A percentile compares a stretch with the other conserved stretches of the same genome.
Evolutionary conservation across 2,329 filamentous ascomycete genomes (phyloP).

Genomic region (Fusarium torreyae): DNA sequence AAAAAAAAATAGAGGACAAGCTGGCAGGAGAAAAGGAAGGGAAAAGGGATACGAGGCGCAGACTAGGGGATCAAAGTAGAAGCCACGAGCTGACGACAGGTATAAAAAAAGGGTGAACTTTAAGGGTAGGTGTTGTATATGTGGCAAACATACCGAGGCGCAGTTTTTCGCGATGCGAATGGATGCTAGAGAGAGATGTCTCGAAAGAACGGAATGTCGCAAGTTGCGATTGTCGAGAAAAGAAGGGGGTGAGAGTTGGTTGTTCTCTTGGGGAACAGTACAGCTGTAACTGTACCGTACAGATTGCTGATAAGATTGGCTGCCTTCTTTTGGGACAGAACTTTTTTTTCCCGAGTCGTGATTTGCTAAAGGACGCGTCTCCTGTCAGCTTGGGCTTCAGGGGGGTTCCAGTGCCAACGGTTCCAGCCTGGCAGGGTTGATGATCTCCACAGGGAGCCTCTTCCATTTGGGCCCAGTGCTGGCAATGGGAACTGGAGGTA

Average conservation of each 20-base stretch:
- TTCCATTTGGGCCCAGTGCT: background rate
- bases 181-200: conserved; percentile 16
- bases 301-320: conserved; percentile 40
- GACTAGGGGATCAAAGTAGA: conserved; percentile 21
- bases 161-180: conserved; percentile 11
- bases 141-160: conserved; percentile 30
- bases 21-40: conserved; percentile 33
- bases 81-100: conserved; percentile 26
- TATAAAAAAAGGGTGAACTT: conserved; percentile 18
- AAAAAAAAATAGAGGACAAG: conserved; percentile 44
- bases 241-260: conserved; percentile 25
- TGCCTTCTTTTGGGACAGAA: conserved; percentile 19
- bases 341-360: conserved; percentile 28
- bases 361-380: conserved; percentile 37
- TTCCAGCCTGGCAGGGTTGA: conserved; percentile 23
- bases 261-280: conserved; percentile 5
- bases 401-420: conserved; percentile 8
- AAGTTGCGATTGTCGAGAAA: conserved; percentile 19
- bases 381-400: conserved; percentile 35
- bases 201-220: conserved; percentile 39
- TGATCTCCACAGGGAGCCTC: conserved; percentile 35
- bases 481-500: background rate
- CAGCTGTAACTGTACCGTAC: conserved; percentile 15
- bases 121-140: background rate
- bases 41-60: conserved; percentile 39